These are phyloP conservation scores for Alternaria ventricosa DNA, from an alignment of 2,329 filamentous ascomycete genomes.

Conservation along the genomic window DNA sequence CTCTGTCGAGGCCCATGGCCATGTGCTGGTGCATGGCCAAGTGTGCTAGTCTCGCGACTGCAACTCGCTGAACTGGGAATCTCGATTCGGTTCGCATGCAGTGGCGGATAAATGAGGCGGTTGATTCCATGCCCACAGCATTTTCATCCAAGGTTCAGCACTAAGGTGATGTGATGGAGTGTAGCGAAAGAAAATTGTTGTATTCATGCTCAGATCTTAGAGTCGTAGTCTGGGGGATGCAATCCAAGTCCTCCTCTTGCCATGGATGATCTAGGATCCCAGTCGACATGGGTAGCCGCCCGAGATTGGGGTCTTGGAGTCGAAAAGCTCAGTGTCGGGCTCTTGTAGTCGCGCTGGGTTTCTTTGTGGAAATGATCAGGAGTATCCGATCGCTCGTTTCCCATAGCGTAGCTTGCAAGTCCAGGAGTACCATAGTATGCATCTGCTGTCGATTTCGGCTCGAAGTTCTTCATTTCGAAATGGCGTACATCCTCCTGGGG, in stretches of 20 bases:
- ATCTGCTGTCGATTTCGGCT: conserved; percentile 35
- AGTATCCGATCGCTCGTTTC: conserved; percentile 31
- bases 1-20: background rate
- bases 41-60: background rate
- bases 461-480: conserved; percentile 47
- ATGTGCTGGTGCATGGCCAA: conserved; percentile 7
- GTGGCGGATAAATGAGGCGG: conserved; percentile 11
- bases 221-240: conserved; percentile 44
- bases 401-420: conserved; percentile 25
- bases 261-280: conserved; percentile 46
- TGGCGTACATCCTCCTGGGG: conserved; percentile 40
- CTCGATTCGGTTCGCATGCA: background rate
- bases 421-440: conserved; percentile 33
- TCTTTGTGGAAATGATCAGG: conserved; percentile 48
- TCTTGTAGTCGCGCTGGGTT: conserved; percentile 47
- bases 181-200: background rate
- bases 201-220: conserved; percentile 37
- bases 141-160: background rate
- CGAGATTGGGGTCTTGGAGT: conserved; percentile 48
- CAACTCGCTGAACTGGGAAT: background rate
- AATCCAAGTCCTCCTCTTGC: conserved; percentile 50
- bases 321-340: conserved; percentile 51
- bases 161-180: conserved; percentile 1
- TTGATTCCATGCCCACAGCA: background rate
- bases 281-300: conserved; percentile 36